Conservation (phyloP, 2,329 filamentous ascomycete genomes). For the Exophiala calicioides region DNA sequence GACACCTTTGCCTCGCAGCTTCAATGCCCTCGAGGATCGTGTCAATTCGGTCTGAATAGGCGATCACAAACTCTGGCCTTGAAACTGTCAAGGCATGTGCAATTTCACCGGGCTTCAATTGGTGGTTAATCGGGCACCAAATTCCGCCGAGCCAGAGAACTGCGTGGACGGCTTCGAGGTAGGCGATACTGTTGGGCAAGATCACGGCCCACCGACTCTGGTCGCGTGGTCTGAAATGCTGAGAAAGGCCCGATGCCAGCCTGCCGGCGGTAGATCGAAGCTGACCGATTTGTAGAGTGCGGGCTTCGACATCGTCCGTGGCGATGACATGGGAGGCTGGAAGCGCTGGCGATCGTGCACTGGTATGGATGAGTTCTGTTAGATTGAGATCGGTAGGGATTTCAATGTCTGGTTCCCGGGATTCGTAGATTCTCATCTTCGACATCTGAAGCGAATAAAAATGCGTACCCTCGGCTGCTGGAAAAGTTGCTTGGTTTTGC, state of each 20-base stretch:
- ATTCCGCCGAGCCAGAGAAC: slow-evolving; percentile 13
- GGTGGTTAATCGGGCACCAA: slow-evolving; percentile 16
- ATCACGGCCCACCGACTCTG: slow-evolving; percentile 44
- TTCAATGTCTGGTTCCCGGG: slow-evolving; percentile 5
- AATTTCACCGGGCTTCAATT: slow-evolving; percentile 13
- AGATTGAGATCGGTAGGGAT: slow-evolving; percentile 46
- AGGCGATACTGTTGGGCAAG: slow-evolving; percentile 50
- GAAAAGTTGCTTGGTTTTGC: too few species aligned
- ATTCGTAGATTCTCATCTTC: slow-evolving; percentile 13
- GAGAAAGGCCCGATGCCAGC: slow-evolving; percentile 44
- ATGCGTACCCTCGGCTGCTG: too few species aligned
- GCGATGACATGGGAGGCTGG: slow-evolving; percentile 37
- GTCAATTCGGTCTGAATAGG: slow-evolving; percentile 39
- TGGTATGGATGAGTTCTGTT: slow-evolving; percentile 46
- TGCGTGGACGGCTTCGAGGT: slow-evolving; percentile 39
- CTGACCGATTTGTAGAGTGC: slow-evolving; percentile 49
- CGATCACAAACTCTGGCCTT: slow-evolving; percentile 44
- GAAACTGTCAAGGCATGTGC: slow-evolving; percentile 40
- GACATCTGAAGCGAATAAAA: too few species aligned
- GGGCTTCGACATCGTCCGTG: slow-evolving; percentile 44
- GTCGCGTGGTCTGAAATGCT: slow-evolving; percentile 37
- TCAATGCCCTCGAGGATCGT: slow-evolving; percentile 38
- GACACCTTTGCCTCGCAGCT: slow-evolving; percentile 35
- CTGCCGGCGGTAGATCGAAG: slow-evolving; percentile 45
- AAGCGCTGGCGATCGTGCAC: slow-evolving; percentile 43